Evolutionary conservation across 2,329 filamentous ascomycete species (phyloP), one percentile per base, ranked within the genome.

Genomic region (Penicillium sp.): DNA sequence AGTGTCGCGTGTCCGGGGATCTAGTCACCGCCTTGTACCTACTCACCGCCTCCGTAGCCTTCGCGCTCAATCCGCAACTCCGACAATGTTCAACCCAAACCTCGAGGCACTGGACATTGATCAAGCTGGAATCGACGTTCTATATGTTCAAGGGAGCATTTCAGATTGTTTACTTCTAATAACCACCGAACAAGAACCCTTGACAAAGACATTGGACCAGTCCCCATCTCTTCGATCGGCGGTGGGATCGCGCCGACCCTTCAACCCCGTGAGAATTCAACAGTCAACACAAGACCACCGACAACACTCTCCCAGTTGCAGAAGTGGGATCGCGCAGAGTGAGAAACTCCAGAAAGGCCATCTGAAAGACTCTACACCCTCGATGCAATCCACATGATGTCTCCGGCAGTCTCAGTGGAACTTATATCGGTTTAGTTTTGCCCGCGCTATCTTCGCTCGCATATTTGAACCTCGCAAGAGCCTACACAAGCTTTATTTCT

Each of bases 351-450:
- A 26, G 3, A 19, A 43, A 17, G 29, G 19, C 6, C 41, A 35
- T 9, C 34, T 43, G 10, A 39, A 47, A 17, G 12, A 44, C 31
- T 5, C 2, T 17, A 28, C 13, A 19, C 13, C n/a, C 17, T 45
- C 33, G 28, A 53, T 51, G 28, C 44, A 44, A 50, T 47, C 28
- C 37, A 40, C 53, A 59, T 56, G 43, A 60, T 59, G 57, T 50
- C 45, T 55, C 45, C 45, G 26, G 32, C 32, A 21, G 38, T 43
- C 49, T 49, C 49, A 29, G 43, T 50, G 28, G 49, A 47, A 56
- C 41, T 44, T 46, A 33, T 51, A 45, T 57, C 48, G 38, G 50
- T 54, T 24, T 58, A 58, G 50, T 40, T 58, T 46, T 48, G 43
- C 50, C 52, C 44, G 45, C 57, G 42, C 49, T 32, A 50, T 46